A percentile compares a stretch with the other conserved stretches of the same genome.
phyloP scores from a whole-genome alignment of 2,329 filamentous ascomycete species.

The Aspergillus felis region DNA sequence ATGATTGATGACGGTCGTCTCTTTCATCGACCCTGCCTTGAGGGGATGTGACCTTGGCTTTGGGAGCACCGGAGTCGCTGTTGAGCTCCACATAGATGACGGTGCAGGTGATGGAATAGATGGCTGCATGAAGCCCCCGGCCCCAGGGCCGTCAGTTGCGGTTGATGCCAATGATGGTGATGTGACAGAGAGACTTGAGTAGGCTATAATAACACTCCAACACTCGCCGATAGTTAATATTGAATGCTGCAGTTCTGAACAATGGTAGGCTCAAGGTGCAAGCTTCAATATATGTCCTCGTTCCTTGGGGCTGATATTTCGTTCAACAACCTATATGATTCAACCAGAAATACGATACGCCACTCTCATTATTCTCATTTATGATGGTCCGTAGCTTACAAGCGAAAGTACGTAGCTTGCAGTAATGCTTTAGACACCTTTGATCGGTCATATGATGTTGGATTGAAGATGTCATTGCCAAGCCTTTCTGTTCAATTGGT shows the following conservation, averaged over 20 bases:
- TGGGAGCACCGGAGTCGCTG: constrained; percentile 43
- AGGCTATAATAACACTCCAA: neutral
- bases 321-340: neutral
- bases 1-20: constrained; percentile 55
- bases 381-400: neutral
- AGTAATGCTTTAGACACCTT: neutral
- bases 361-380: neutral
- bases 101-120: constrained; percentile 45
- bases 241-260: neutral
- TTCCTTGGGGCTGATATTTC: neutral
- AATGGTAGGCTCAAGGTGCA: neutral
- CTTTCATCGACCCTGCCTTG: constrained; percentile 54
- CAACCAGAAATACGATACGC: neutral
- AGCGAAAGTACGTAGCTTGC: neutral
- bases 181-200: neutral
- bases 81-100: constrained; percentile 41
- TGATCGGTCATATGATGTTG: neutral
- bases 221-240: neutral
- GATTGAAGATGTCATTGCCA: constrained; percentile 7
- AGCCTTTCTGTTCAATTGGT: neutral
- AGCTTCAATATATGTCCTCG: neutral
- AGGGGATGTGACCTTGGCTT: constrained; percentile 52
- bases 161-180: constrained; percentile 8
- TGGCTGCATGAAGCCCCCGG: constrained; percentile 43
- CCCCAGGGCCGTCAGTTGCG: constrained; percentile 3